Evolutionary conservation across 768 basidiomycete genomes (phyloP), one percentile per base, ranked within the genome.

Genomic region (Agaricus blazei): DNA sequence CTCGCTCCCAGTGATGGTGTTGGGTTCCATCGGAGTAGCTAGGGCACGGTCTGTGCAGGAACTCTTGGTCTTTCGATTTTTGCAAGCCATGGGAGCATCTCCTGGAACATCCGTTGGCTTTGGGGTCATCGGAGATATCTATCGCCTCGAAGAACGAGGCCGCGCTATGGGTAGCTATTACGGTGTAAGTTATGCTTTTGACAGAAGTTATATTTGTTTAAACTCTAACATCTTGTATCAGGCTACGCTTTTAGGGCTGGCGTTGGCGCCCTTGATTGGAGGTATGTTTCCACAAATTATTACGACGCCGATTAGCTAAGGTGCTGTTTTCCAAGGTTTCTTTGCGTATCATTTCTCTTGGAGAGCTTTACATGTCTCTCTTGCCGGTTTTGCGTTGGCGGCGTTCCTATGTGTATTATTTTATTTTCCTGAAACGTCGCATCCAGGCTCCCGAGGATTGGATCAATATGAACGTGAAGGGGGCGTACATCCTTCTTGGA

Each of bases 51-150:
- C 63, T 34, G 65, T 84, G 6, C 69, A 69, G 0, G 63, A 71
- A n/a, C 68, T 92, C 3, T 74, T 91, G 61, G 67, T 78, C 9
- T 85, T 82, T 71, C 75, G 89, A 4, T 77, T 85, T 37, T 56
- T 89, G 0, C 88, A 90, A 64, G 84, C 84, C 0, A 73, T 87
- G 43, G 88, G 88, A n/a, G 74, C 82, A 3, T 78, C 84, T 3
- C 79, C 78, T 9, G 82, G 75, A 2, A 65, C 75, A 64, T 80
- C 77, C 19, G 74, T 80, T 55, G 88, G 78, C 9, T 75, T 76
- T 1, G 87, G 79, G 2, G 78, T 83, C 4, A 83, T 87, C 19
- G 83, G 82, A 0, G 86, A 88, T 61, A 83, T 88, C 4, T 87
- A 86, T 64, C 75, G 67, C 48, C 63, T 85, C 2, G 87, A 87